Base-by-base conservation (phyloP, 768 basidiomycete genomes). In the Serendipita sp. region DNA sequence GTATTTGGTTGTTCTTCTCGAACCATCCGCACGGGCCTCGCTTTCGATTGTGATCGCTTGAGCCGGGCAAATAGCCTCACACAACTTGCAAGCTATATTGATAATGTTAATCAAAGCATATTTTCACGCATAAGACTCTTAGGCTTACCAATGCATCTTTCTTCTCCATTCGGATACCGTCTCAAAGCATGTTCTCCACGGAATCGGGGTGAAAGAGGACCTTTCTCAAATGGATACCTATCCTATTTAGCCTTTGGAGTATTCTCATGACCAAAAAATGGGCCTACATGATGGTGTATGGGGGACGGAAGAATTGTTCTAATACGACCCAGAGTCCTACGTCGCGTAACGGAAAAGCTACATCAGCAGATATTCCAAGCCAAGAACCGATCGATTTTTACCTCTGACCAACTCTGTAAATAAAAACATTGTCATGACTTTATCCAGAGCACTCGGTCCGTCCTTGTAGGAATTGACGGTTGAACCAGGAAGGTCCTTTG, bases 21-120 rank as follows among this genome's bases (percentile, higher is more conserved):
- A 94, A 48, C 96, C 96, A 73, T 99, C 96, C 75, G 85, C 78
- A 67, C 96, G 87, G 64, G 93, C 85, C 75, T 99, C 96, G 66
- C 92, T 95, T 76, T 99, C 96, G 69, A 99, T 99, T 29, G 96
- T 98, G 72, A 99, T 99, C 33, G 96, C 96, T 73, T 97, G 96
- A 31, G 96, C 96, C 37, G 96, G 96, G 73, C 96, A 99, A 70
- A 99, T 99, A 44, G 96, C 95, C 75, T 98, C 96, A 71, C 96
- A 99, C 23, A 99, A 83, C 75, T 98, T 98, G 78, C 96, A 99
- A 33, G 96, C 95, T 97, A 69, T 50, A 6, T 6, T 2, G 33
- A 29, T 18, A 36, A 44, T n/a, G 3, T 23, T 31, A 27, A 37
- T 15, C 43, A 33, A 45, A 33, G 34, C 18, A 10, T 48, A 13